Evolutionary conservation across 163 green algal genomes (phyloP), one percentile per base, ranked within the genome.

Genomic region (Picocystis sp.): DNA sequence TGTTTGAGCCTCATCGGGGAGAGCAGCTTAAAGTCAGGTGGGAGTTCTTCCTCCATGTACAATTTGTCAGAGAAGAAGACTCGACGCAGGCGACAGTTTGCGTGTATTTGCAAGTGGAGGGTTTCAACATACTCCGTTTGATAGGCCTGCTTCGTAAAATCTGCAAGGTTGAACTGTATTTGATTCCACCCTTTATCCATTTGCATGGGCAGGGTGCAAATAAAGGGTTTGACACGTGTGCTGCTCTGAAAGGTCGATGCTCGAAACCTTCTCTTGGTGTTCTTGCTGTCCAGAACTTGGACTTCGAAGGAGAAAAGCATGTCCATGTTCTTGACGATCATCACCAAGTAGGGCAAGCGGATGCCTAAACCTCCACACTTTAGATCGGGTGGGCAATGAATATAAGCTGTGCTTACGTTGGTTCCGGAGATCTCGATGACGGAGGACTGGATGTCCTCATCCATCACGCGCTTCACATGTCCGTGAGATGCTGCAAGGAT

Each of bases 221-320:
- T 94, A 70, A 93, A 96, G 8, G 89, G 87, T 79, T 93, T 93
- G 25, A 98, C 85, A 6, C 89, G 73, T 14, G 89, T 97, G 9
- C 79, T 89, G 12, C 75, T 86, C 87, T 96, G 89, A 59, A 93
- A 98, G 64, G 94, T 98, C 22, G 83, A 95, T 3, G 89, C 89
- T 2, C 90, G 58, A 74, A 98, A 96, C 12, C 89, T 70, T 54
- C 90, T 66, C 23, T 79, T 67, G 11, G 94, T 80, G 57, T 92
- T 92, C 74, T 95, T 95, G 80, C 94, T 87, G 61, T 98, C 89
- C 33, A 96, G 70, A 13, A 98, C 14, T 59, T 89, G 76, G 19
- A 98, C 88, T 73, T 98, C 89, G 52, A 98, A 95, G 60, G 69
- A 89, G 78, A 97, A 94, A 67, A 93, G 94, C 61, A 92, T 89